Evolutionary conservation across 2,329 filamentous ascomycete species (phyloP).

Genomic region (Fusarium cyanostomum): DNA sequence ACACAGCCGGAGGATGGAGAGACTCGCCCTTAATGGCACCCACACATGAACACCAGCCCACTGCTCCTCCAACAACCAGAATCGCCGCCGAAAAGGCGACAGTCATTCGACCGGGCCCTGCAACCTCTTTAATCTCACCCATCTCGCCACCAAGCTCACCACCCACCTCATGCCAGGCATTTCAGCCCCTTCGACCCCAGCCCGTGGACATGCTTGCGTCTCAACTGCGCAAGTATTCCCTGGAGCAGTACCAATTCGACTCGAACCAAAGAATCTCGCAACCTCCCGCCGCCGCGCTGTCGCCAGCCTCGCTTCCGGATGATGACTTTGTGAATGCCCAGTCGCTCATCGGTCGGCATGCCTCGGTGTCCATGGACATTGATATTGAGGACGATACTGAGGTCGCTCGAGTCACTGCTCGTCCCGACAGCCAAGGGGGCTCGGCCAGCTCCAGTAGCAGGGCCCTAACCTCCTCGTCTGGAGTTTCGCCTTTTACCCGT

Average conservation of each 20-base stretch:
- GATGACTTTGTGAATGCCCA: conserved; percentile 16
- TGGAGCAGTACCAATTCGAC: conserved; percentile 18
- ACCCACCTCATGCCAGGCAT: not conserved
- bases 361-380: conserved; percentile 28
- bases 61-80: not conserved
- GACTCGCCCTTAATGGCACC: conserved; percentile 25
- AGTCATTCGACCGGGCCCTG: not conserved
- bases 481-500: not conserved
- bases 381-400: conserved; percentile 8
- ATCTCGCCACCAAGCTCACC: conserved; percentile 36
- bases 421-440: not conserved
- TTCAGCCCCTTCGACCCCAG: conserved; percentile 14
- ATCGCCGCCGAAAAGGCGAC: conserved; percentile 7
- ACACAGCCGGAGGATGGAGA: conserved; percentile 28
- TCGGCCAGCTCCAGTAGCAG: not conserved
- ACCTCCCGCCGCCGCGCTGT: conserved; percentile 14
- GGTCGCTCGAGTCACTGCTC: not conserved
- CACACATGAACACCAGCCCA: conserved; percentile 5
- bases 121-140: conserved; percentile 13
- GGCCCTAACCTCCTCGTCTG: not conserved
- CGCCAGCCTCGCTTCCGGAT: conserved; percentile 30
- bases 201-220: conserved; percentile 36
- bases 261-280: not conserved
- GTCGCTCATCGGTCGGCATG: conserved; percentile 4
- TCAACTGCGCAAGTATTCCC: conserved; percentile 36